Conservation (phyloP, 2,329 filamentous ascomycete genomes). For the Pseudocercospora cruenta region DNA sequence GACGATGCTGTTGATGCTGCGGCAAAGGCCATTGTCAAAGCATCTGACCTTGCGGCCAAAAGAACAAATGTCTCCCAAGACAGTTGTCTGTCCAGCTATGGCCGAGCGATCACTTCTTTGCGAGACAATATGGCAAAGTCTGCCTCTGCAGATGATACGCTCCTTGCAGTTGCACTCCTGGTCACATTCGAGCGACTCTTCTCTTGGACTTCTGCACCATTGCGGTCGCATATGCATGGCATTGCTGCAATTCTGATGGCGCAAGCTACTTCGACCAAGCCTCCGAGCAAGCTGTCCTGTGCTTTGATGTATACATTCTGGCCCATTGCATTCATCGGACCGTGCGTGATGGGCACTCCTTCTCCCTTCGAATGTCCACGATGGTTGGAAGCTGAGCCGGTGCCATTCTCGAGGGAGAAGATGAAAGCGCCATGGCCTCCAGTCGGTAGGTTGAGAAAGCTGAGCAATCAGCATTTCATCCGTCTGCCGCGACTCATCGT, state of each 20-base stretch:
- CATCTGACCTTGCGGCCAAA: constrained; percentile 12
- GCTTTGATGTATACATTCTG: constrained; percentile 24
- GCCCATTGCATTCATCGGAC: constrained; percentile 25
- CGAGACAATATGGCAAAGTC: constrained; percentile 19
- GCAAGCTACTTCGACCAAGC: constrained; percentile 9
- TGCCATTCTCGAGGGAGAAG: constrained; percentile 17
- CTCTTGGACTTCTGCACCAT: constrained; percentile 23
- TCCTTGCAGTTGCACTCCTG: constrained; percentile 20
- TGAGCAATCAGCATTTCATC: constrained; percentile 25
- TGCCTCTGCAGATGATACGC: constrained; percentile 17
- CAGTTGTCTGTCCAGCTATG: constrained; percentile 24
- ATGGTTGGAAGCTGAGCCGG: constrained; percentile 20
- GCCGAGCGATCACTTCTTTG: constrained; percentile 16
- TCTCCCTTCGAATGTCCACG: constrained; percentile 23
- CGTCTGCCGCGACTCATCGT: constrained; percentile 22
- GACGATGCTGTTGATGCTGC: constrained; percentile 22
- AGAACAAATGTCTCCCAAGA: constrained; percentile 21
- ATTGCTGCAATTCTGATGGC: constrained; percentile 23
- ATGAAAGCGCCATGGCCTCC: constrained; percentile 14
- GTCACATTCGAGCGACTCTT: constrained; percentile 26
- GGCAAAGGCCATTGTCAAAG: constrained; percentile 23
- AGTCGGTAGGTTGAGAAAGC: constrained; percentile 17
- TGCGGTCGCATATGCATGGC: constrained; percentile 26
- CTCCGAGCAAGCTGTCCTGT: constrained; percentile 19
- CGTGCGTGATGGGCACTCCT: constrained; percentile 22